Base-by-base conservation (phyloP, 208 protist species). In the Trypanosoma mega region DNA sequence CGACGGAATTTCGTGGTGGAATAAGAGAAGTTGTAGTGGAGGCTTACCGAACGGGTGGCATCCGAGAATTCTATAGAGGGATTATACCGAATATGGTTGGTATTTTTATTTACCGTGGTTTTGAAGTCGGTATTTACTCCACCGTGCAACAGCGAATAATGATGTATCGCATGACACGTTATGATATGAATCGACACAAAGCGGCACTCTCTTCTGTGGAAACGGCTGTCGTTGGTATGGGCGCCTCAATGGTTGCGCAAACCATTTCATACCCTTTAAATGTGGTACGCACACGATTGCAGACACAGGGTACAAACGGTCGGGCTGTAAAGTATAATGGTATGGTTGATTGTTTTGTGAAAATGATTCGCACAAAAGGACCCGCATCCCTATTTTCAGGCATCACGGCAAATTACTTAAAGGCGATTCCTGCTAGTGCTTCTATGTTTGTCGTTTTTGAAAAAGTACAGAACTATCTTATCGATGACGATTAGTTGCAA, bases 371-470 rank as follows among this genome's bases (percentile, higher is more conserved):
- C 4, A 60, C 76, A 53, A 85, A 93, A 55, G 92, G 92, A 9
- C 61, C 91, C 2, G 68, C 58, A 0, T 87, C 86, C 12, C 76
- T 97, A 8, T 97, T 94, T 52, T 90, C 80, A 44, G 92, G 92
- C 5, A 72, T 96, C n/a, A 87, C 78, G 9, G 85, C 92, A 6
- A 95, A 94, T 54, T 93, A 93, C 48, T 63, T 97, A 9, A 97
- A 97, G 53, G 88, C 85, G 3, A 80, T 94, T 12, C 92, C 92
- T 8, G 85, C 92, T 3, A 93, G 85, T 47, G 70, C 81, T 1
- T 80, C 52, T 68, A 90, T 84, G n/a, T 96, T 94, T 65, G 84
- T 96, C 7, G 85, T 94, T 26, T 94, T 96, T 70, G 84, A 93
- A 26, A 80, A 81, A 59, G 61, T 76, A 8, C 82, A 96, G 61